Conservation (phyloP, 345 rosid genomes). For the Eucalyptus sideroxylon region DNA sequence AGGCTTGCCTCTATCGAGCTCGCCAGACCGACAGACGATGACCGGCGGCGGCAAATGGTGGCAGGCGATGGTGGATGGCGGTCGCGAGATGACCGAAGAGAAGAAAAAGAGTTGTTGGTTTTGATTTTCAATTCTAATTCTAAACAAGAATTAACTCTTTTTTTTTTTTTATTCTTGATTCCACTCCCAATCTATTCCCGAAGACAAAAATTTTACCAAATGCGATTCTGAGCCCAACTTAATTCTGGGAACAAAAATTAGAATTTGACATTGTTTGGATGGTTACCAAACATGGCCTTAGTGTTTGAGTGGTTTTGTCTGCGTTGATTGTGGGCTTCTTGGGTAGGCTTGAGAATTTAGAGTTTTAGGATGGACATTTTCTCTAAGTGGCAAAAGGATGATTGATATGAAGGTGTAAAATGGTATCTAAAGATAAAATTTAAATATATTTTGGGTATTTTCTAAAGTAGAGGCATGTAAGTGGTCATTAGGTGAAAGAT, state of each 20-base stretch:
- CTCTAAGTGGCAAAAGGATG: background rate
- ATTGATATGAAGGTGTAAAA: background rate
- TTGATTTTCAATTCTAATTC: too few species aligned
- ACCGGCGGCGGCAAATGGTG: too few species aligned
- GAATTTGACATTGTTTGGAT: too few species aligned
- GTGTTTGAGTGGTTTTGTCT: background rate
- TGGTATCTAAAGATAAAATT: background rate
- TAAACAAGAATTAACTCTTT: too few species aligned
- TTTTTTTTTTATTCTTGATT: too few species aligned
- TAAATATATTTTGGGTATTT: background rate
- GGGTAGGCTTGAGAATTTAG: background rate
- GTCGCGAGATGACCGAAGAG: too few species aligned
- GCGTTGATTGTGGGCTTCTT: background rate
- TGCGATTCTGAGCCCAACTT: fast-evolving
- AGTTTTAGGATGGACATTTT: background rate
- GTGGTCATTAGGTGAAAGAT: background rate
- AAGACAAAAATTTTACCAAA: too few species aligned
- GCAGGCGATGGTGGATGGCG: fast-evolving
- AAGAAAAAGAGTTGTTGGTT: too few species aligned
- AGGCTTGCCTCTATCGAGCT: too few species aligned
- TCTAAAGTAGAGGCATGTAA: background rate
- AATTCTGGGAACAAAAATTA: too few species aligned
- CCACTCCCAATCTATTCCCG: too few species aligned
- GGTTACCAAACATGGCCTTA: background rate
- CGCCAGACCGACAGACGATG: fast-evolving